Evolutionary conservation across 2,329 filamentous ascomycete genomes (phyloP), one percentile per base, ranked within the genome.

Genomic region (Tolypocladium guangdongense): DNA sequence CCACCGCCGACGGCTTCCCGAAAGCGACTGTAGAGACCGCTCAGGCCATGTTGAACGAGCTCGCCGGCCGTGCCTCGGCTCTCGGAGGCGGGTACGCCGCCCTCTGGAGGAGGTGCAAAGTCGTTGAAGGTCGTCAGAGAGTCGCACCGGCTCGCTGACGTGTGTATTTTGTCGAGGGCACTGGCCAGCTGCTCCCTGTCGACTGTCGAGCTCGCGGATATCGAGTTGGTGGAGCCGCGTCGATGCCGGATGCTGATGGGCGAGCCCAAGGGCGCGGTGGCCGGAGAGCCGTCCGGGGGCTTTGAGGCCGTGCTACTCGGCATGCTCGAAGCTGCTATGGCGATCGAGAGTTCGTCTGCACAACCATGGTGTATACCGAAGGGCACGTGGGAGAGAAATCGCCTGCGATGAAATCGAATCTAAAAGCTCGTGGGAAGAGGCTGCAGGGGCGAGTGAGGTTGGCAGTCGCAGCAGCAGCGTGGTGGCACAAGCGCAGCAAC

Each of bases 51-150:
- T 57, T 93, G 88, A 24, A 93, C 82, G 41, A 87, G 70, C 55
- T 95, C 90, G 30, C 83, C 82, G 0, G 85, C 77, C 38, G 88
- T 74, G 10, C 80, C 80, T 66, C 89, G 90, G 55, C 76, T 82
- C 61, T 95, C 90, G 27, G 76, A 70, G 16, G 74, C 71, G 2
- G 78, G 74, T 1, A 81, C 72, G 1, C 27, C 43, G 27, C 79
- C 75, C 2, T 77, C 73, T 0, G 87, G 84, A 6, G 85, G 84
- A 1, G 86, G 84, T 1, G 87, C 88, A 63, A 95, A 91, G 64
- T 96, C 91, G 70, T 95, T 95, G 71, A 97, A 97, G 10, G 90
- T 95, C 2, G 92, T 97, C 49, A 97, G 77, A 36, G 84, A 82
- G 57, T 87, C 87, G 36, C 88, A 88, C 66, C 88, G 87, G 64